These are phyloP conservation scores for Neonectria sp. DNA, from an alignment of 2,329 filamentous ascomycete species.

Conservation along the genomic window DNA sequence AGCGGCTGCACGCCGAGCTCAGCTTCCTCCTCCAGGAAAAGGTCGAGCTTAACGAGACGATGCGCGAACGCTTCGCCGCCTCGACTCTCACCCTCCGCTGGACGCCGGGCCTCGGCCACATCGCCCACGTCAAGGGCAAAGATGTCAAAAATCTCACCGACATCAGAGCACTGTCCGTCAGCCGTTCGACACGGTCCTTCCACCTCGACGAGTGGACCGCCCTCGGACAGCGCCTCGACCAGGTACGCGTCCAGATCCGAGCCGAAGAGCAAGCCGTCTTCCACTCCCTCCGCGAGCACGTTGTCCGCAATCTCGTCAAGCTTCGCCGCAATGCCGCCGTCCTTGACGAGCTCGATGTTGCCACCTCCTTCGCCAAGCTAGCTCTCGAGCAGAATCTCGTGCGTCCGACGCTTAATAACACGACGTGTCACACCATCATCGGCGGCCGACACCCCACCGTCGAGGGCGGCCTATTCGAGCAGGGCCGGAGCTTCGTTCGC, in stretches of 20 bases:
- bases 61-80: constrained; percentile 74
- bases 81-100: constrained; percentile 84
- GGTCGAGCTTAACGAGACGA: constrained; percentile 67
- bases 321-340: constrained; percentile 92
- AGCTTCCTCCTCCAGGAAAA: constrained; percentile 74
- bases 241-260: constrained; percentile 82
- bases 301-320: constrained; percentile 86
- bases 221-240: constrained; percentile 85
- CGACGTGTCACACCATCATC: constrained; percentile 80
- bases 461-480: constrained; percentile 83
- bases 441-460: constrained; percentile 95
- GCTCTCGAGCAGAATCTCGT: constrained; percentile 81
- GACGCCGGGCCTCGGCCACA: constrained; percentile 89
- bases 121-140: constrained; percentile 91
- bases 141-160: constrained; percentile 65
- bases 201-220: constrained; percentile 87
- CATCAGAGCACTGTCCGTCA: constrained; percentile 75
- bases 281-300: constrained; percentile 78
- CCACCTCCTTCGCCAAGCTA: constrained; percentile 86
- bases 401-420: constrained; percentile 79
- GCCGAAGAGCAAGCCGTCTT: constrained; percentile 89
- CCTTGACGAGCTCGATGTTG: constrained; percentile 93
- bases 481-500: constrained; percentile 85
- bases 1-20: constrained; percentile 78
- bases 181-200: constrained; percentile 88